A percentile compares a stretch with the other conserved stretches of the same genome.
These are phyloP conservation scores for Luffa acutangula DNA, from an alignment of 306 rosid species.

Conservation along the genomic window DNA sequence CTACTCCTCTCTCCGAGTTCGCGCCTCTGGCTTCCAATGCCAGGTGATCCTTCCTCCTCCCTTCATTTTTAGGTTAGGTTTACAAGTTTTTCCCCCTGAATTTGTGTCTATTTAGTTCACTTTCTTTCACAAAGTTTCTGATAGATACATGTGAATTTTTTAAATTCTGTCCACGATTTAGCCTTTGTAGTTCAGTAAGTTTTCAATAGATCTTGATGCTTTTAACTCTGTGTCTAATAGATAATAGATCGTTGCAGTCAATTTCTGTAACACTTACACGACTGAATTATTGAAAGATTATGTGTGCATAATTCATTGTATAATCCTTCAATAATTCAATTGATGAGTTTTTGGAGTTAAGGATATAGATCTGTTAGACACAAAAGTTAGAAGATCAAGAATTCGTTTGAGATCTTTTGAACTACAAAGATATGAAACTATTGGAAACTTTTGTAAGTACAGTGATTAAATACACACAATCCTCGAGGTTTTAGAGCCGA, in stretches of 20 bases:
- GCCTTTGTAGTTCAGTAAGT: not conserved
- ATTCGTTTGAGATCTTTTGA: not conserved
- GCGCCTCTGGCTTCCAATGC: slow-evolving; percentile 45
- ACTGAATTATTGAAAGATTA: too few relatives aligned
- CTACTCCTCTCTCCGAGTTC: slow-evolving; percentile 34
- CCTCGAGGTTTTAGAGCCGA: not conserved
- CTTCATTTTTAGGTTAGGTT: not conserved
- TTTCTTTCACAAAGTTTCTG: not conserved
- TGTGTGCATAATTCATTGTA: too few relatives aligned
- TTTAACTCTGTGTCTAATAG: not conserved
- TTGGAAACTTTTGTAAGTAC: too few relatives aligned
- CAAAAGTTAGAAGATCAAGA: not conserved
- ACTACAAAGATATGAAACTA: not conserved
- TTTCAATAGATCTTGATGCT: not conserved
- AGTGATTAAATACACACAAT: too few relatives aligned
- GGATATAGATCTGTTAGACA: not conserved
- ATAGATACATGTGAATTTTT: not conserved
- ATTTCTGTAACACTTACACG: too few relatives aligned
- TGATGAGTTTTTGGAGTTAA: not conserved
- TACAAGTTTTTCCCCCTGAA: not conserved
- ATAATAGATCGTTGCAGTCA: too few relatives aligned
- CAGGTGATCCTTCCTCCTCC: slow-evolving; percentile 28
- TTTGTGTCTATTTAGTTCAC: not conserved
- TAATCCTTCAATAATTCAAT: not conserved
- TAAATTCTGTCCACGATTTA: not conserved